These are phyloP conservation scores for Starmerella bacillaris DNA, from an alignment of 805 yeast genomes.

Conservation along the genomic window DNA sequence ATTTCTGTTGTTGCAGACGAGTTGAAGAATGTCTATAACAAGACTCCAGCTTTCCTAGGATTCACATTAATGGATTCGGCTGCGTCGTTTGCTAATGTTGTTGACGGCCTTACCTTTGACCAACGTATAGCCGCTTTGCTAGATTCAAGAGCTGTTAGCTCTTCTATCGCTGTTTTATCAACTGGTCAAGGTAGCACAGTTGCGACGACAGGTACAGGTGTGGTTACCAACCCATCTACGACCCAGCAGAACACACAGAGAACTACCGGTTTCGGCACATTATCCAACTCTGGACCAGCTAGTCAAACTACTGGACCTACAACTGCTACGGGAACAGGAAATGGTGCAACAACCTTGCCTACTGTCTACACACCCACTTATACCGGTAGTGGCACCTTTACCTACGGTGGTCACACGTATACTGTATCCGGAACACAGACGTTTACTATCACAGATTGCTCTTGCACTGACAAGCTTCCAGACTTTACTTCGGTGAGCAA, in stretches of 20 bases:
- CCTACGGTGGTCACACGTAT: conserved; percentile 32
- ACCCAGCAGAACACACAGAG: neutral
- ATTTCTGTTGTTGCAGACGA: conserved; percentile 21
- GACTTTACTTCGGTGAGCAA: conserved; percentile 3
- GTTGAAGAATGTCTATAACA: conserved; percentile 16
- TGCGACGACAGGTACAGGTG: neutral
- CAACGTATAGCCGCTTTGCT: conserved; percentile 29
- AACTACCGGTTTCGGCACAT: neutral
- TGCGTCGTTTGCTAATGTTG: conserved; percentile 34
- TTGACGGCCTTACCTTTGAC: conserved; percentile 30
- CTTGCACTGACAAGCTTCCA: conserved; percentile 8
- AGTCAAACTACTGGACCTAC: too few relatives aligned
- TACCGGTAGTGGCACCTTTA: conserved; percentile 1
- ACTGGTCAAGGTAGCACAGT: neutral
- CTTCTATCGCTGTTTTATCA: too few relatives aligned
- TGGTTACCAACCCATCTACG: neutral
- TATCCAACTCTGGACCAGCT: too few relatives aligned
- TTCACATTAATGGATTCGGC: conserved; percentile 77
- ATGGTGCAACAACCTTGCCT: too few relatives aligned
- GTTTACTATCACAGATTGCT: conserved; percentile 41
- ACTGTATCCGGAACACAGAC: conserved; percentile 58
- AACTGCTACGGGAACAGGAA: too few relatives aligned
- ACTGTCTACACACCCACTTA: neutral
- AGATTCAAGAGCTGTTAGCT: too few relatives aligned
- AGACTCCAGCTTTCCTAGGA: conserved; percentile 39